Conservation (phyloP, 2,329 filamentous ascomycete genomes). For the Arthroderma sp. region DNA sequence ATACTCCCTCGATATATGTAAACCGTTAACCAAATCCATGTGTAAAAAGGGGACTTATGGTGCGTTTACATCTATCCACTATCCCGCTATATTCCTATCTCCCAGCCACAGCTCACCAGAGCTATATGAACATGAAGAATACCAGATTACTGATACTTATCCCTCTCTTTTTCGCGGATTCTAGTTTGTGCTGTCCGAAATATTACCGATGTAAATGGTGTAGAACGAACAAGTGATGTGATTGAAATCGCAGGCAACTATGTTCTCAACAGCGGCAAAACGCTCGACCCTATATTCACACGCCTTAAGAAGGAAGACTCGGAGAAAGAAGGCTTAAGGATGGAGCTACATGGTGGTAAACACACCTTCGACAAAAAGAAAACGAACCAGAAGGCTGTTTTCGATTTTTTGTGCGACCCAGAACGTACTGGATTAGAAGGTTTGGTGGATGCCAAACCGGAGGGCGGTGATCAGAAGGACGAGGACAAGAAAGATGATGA, state of each 20-base stretch:
- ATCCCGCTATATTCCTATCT: not conserved
- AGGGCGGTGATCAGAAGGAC: conserved; percentile 19
- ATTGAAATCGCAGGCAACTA: conserved; percentile 24
- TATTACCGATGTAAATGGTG: conserved; percentile 15
- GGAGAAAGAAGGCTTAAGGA: conserved; percentile 57
- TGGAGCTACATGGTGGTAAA: conserved; percentile 50
- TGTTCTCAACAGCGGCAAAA: conserved; percentile 13
- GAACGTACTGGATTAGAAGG: conserved; percentile 59
- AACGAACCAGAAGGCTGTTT: conserved; percentile 56
- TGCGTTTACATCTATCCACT: conserved; percentile 4
- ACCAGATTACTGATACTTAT: not conserved
- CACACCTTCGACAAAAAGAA: conserved; percentile 24
- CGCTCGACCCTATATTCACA: conserved; percentile 47
- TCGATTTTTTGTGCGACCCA: conserved; percentile 72
- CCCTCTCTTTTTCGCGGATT: not conserved
- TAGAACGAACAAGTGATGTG: conserved; percentile 18
- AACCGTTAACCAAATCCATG: conserved; percentile 44
- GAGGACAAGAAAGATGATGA: conserved; percentile 18
- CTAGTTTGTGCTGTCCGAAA: conserved; percentile 16
- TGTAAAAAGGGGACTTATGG: conserved; percentile 14
- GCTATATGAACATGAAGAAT: not conserved
- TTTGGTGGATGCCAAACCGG: conserved; percentile 18
- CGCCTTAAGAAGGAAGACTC: conserved; percentile 52
- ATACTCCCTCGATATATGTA: conserved; percentile 70
- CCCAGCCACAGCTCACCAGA: too few species aligned